Evolutionary conservation across 176 grass and related monocot species (phyloP), one percentile per base, ranked within the genome.

Genomic region (Cymbopogon citratus): DNA sequence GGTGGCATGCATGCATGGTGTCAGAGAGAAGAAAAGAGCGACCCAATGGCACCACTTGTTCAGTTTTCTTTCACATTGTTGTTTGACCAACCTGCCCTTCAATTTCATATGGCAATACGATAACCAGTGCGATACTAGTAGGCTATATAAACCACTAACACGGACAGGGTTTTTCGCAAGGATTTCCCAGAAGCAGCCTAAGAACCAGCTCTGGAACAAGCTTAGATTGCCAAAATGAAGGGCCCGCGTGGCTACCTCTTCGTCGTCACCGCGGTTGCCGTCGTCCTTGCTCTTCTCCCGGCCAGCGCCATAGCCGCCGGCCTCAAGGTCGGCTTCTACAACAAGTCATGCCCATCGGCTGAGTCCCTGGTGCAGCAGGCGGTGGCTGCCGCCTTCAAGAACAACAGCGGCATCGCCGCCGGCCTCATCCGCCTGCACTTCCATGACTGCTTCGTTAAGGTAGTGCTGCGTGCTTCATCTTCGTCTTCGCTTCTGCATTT

Each of bases 391-490:
- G 90, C 90, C 38, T 83, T 86, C 79, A 85, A 78, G 59, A 86
- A 79, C 62, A 59, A 91, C 48, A 81, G 65, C 12, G 92, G 89
- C 18, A 18, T 94, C 63, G 92, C 85, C 12, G 87, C 85, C 29
- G 91, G 91, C 1, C 86, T 97, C 66, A 89, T 97, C 83, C 83
- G 94, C 39, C 25, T 97, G 45, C 89, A 92, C 68, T 94, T 97
- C 80, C 94, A 94, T 27, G 94, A 97, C 23, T 97, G 94, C 63
- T 94, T 97, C 21, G 91, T 97, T 40, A 84, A 54, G 49, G 87
- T 89, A 81, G n/a, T n/a, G n/a, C n/a, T n/a, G n/a, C 23, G 70
- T 64, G 14, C 18, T 40, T 3, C 54, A 11, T 19, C 5, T 80
- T 1, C 4, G 0, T 45, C 23, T 44, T 83, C 15, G 13, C 24